A percentile compares a stretch with the other conserved stretches of the same genome.
Evolutionary conservation across 2,329 filamentous ascomycete species (phyloP).

Genomic region (Fusarium sp.): DNA sequence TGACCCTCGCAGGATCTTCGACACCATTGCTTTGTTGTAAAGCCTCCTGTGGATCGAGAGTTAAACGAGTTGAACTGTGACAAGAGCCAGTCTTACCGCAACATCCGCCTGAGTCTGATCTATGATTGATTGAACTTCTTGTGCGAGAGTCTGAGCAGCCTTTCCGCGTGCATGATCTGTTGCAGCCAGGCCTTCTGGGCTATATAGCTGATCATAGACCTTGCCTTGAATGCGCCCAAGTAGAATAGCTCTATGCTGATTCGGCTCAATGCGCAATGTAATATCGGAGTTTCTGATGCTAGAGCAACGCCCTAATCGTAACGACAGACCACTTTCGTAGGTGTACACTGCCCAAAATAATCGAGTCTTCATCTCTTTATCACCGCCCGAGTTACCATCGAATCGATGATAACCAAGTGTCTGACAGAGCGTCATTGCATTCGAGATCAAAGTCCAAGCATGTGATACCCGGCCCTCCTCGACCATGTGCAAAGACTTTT

Average conservation of each 20-base stretch:
- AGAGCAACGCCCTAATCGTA: constrained; percentile 52
- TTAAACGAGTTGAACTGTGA: not conserved
- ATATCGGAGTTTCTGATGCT: constrained; percentile 52
- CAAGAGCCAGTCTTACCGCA: constrained; percentile 1
- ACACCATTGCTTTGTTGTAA: not conserved
- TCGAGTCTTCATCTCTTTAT: not conserved
- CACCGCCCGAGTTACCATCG: accelerated
- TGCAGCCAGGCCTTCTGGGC: constrained; percentile 27
- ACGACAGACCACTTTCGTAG: constrained; percentile 53
- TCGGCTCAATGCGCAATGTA: constrained; percentile 31
- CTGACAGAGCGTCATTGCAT: constrained; percentile 51
- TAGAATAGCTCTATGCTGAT: constrained; percentile 35
- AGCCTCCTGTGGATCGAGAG: constrained; percentile 8
- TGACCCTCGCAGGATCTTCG: constrained; percentile 45
- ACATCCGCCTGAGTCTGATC: constrained; percentile 23
- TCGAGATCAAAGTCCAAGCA: constrained; percentile 54
- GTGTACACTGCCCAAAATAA: constrained; percentile 55
- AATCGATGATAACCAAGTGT: constrained; percentile 51
- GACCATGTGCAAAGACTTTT: constrained; percentile 50
- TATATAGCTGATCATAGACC: constrained; percentile 53
- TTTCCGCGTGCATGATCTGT: not conserved
- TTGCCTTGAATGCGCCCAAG: constrained; percentile 49
- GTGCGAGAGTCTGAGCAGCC: constrained; percentile 2
- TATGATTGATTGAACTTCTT: constrained; percentile 24
- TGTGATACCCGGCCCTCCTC: constrained; percentile 50